These are phyloP conservation scores for Pseudocercospora vitis DNA, from an alignment of 2,329 filamentous ascomycete species.

Conservation along the genomic window DNA sequence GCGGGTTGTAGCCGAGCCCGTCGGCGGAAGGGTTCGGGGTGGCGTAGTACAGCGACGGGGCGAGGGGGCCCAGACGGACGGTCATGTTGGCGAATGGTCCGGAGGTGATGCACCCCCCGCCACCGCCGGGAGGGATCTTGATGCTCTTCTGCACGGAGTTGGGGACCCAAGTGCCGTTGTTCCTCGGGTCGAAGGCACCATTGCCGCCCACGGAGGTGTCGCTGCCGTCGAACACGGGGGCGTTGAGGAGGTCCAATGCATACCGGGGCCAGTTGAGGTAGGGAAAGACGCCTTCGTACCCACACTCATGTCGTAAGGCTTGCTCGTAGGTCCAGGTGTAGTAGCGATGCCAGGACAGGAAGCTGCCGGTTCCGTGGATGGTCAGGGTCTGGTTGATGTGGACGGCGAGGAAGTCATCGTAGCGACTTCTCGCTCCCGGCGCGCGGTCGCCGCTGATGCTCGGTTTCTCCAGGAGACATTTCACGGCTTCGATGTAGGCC, in stretches of 20 bases:
- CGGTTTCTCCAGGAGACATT: conserved; percentile 33
- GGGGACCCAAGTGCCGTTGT: conserved; percentile 42
- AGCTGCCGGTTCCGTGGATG: conserved; percentile 27
- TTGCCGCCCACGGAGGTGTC: conserved; percentile 43
- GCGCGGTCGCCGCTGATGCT: conserved; percentile 26
- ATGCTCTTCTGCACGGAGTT: conserved; percentile 8
- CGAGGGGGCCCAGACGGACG: conserved; percentile 18
- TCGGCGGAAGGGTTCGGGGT: conserved; percentile 29
- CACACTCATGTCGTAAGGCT: conserved; percentile 45
- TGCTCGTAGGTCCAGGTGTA: conserved; percentile 47
- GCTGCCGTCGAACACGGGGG: conserved; percentile 58
- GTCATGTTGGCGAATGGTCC: conserved; percentile 50
- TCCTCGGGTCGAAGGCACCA: conserved; percentile 22
- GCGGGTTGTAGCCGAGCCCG: conserved; percentile 26
- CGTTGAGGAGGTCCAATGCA: conserved; percentile 46
- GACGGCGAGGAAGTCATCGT: conserved; percentile 26
- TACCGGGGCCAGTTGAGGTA: conserved; percentile 43
- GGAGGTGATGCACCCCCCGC: conserved; percentile 56
- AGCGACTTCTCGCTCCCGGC: conserved; percentile 32
- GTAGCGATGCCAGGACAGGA: conserved; percentile 46
- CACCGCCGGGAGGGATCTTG: conserved; percentile 44
- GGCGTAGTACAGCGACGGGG: conserved; percentile 18
- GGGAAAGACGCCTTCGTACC: conserved; percentile 41
- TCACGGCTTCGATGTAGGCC: conserved; percentile 35
- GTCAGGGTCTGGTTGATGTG: conserved; percentile 36